Conservation (phyloP, 306 rosid species). For the Medicago lupulina region DNA sequence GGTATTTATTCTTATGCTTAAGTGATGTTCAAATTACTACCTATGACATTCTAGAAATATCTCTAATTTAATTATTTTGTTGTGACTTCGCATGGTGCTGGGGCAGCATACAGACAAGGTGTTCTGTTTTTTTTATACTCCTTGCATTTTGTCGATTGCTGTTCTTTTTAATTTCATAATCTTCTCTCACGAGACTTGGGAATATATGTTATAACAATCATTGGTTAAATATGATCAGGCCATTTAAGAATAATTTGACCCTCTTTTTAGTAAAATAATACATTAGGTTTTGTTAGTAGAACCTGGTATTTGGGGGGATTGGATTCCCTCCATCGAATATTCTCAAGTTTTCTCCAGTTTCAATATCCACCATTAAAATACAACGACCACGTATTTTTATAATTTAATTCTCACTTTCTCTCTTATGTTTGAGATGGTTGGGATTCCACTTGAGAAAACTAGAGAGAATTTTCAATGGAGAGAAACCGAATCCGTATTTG, state of each 20-base stretch:
- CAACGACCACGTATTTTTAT: too few species aligned
- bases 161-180: conserved; percentile 10
- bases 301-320: background rate
- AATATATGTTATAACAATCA: conserved; percentile 3
- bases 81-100: conserved; percentile 45
- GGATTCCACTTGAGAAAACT: too few species aligned
- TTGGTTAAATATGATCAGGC: background rate
- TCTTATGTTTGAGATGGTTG: too few species aligned
- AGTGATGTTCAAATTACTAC: conserved; percentile 20
- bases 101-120: conserved; percentile 88
- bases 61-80: conserved; percentile 41
- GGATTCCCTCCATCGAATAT: too few species aligned
- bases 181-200: conserved; percentile 6
- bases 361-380: too few species aligned
- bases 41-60: conserved; percentile 18
- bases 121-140: conserved; percentile 38
- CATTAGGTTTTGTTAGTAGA: conserved; percentile 34
- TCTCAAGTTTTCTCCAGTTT: too few species aligned
- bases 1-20: conserved; percentile 51
- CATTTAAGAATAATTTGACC: conserved; percentile 13
- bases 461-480: too few species aligned
- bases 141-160: conserved; percentile 26
- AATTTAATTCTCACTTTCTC: too few species aligned
- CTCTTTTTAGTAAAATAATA: background rate
- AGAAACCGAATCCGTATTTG: background rate